Evolutionary conservation across 805 yeast species (phyloP), one percentile per base, ranked within the genome.

Genomic region (Saccharomycopsis sp.): DNA sequence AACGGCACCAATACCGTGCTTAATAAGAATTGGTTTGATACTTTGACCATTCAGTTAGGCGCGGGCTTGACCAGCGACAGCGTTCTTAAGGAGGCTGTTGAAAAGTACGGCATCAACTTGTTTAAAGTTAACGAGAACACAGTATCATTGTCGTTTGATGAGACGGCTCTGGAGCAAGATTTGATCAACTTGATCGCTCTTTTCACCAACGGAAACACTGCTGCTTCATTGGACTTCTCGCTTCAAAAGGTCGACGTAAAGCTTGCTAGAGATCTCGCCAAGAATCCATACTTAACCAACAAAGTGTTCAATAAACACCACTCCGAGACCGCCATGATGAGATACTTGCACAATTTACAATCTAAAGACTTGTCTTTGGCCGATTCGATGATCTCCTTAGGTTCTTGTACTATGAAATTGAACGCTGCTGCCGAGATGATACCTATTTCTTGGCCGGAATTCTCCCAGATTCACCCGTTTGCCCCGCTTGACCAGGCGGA

Each of bases 331-430:
- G 85, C 97, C 55, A 87, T 94, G 87, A 78, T 94, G 65, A 83
- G 99, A 70, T 94, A 94, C 74, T 75, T 94, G 66, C 94, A 90
- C 69, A 79, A 81, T 60, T 77, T 94, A 56, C 98, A 94, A 74
- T 73, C 82, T 60, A 90, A 88, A 73, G 99, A 94, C 75, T 77
- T 94, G 61, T 93, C 98, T 0, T 78, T 94, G 60, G 97, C 98
- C 9, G 87, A 91, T 68, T 88, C 97, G 3, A 94, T 94, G 99
- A 94, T 94, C 62, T 96, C 99, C 22, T 79, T 94, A 63, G 99
- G 99, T 24, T 89, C 97, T 5, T 94, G 99, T 77, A 94, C 99
- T 19, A 94, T 94, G 99, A 94, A 94, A 72, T 80, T 94, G 68
- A 94, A 94, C 70, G 87, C 97, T 56, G 93, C 98, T 1, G 96